Conservation (phyloP, 2,329 filamentous ascomycete species). For the Pezicula neosporulosa region DNA sequence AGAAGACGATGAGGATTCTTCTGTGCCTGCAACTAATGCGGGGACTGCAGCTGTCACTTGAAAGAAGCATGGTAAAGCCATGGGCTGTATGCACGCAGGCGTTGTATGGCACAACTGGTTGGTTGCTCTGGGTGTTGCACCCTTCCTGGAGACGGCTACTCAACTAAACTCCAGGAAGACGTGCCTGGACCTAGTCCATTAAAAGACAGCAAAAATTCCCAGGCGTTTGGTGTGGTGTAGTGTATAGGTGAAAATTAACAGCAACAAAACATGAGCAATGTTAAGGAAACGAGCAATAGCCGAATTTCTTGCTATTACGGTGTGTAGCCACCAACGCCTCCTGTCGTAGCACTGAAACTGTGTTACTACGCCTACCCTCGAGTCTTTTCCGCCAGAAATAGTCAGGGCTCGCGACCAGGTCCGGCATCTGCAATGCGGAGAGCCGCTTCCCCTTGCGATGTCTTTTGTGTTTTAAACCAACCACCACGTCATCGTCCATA, state of each 20-base stretch:
- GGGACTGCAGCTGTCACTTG: conserved; percentile 38
- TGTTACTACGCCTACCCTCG: neutral
- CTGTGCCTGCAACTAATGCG: conserved; percentile 28
- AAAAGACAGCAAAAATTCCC: neutral
- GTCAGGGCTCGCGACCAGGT: conserved; percentile 15
- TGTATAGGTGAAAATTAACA: neutral
- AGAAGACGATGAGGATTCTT: conserved; percentile 32
- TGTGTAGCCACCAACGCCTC: neutral
- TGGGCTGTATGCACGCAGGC: conserved; percentile 24
- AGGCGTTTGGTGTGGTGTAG: neutral
- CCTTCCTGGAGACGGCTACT: neutral
- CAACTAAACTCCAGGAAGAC: neutral
- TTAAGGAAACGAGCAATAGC: neutral
- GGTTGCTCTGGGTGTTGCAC: neutral
- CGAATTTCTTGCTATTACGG: neutral
- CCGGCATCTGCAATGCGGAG: conserved; percentile 17
- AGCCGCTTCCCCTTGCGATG: conserved; percentile 19
- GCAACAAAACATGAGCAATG: neutral
- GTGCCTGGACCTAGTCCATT: conserved; percentile 1
- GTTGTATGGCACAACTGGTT: conserved; percentile 14
- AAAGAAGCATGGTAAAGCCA: conserved; percentile 19
- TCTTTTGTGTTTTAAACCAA: conserved; percentile 19
- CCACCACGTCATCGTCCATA: conserved; percentile 27
- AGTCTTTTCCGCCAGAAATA: conserved; percentile 9
- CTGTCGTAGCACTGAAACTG: neutral